Base-by-base conservation (phyloP, 1,139 yeast species). In the Taphrina betulina region DNA sequence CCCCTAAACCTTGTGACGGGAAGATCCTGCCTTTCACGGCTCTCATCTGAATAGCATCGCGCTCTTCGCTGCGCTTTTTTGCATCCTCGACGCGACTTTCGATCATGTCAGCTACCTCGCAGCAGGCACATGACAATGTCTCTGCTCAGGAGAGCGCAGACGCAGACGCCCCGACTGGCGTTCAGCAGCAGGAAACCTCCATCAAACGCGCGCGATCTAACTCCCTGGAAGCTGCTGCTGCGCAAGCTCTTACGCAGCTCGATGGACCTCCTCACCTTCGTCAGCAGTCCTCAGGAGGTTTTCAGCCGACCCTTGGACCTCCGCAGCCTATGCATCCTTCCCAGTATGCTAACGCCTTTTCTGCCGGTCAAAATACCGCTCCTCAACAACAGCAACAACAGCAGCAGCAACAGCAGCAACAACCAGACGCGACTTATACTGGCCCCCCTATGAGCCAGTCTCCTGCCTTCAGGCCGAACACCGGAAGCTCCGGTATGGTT, bases 301-400 rank as follows among this genome's bases (percentile, higher is more conserved):
- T 43, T 29, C 48, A 43, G 3, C 48, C 48, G 26, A 43, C 38
- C 19, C 28, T 43, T 16, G 48, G 48, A 43, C 48, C 48, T 8
- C 48, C 48, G n/a, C 48, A 43, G 19, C 48, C 48, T 4, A 43
- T 43, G 48, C 48, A 43, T 43, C 48, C 48, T 8, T 43, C 48
- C 17, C 48, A 43, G 19, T 43, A 43, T 37, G 37, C 48, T 19
- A 43, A 43, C 14, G 48, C 48, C 8, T 43, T 43, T 37, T 29
- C 48, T 10, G 48, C 48, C 12, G 48, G 48, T 31, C 48, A 43
- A 20, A 43, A 31, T 23, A 19, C 38, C 7, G 29, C 22, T 3
- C 48, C 29, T 12, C 38, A 29, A 23, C 48, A 43, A 14, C 37
- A 29, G 38, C 38, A 43, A 5, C 45, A 24, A 17, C 33, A 14